Evolutionary conservation across 345 rosid genomes (phyloP).

Genomic region (Psidium guajava): DNA sequence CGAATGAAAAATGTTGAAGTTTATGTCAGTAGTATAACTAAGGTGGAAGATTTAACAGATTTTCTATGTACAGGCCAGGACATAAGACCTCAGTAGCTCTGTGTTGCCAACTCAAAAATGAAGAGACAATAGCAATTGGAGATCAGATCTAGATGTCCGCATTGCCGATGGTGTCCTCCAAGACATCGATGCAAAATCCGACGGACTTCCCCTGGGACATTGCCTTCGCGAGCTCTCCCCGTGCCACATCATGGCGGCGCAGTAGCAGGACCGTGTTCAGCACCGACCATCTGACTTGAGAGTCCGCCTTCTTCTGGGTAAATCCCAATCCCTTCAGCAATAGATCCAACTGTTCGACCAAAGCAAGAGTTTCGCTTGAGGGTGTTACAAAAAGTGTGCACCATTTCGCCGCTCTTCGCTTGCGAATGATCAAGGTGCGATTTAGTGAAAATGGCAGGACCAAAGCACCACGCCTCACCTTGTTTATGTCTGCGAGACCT

Average conservation of each 20-base stretch:
- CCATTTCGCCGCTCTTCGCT: background rate
- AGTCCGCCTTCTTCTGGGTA: slow-evolving; percentile 82
- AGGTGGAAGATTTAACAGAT: too few species aligned
- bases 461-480: slow-evolving; percentile 24
- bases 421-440: background rate
- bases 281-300: slow-evolving; percentile 85
- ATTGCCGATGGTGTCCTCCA: slow-evolving; percentile 43
- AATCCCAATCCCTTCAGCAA: slow-evolving; percentile 66
- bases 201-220: slow-evolving; percentile 61
- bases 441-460: background rate
- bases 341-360: slow-evolving; percentile 40
- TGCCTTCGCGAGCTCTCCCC: slow-evolving; percentile 61
- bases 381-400: background rate
- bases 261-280: slow-evolving; percentile 55
- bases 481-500: slow-evolving; percentile 72
- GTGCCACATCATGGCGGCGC: slow-evolving; percentile 63
- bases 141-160: slow-evolving; percentile 24
- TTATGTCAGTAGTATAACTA: too few species aligned
- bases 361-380: background rate
- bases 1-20: too few species aligned
- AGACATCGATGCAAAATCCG: slow-evolving; percentile 50
- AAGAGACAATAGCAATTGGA: background rate
- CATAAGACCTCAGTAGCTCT: background rate
- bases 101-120: background rate
- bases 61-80: background rate